Percentiles rank a stretch among this genome's conserved stretches.
Evolutionary conservation across 2,329 filamentous ascomycete species (phyloP).

Genomic region (Rosellinia necatrix): DNA sequence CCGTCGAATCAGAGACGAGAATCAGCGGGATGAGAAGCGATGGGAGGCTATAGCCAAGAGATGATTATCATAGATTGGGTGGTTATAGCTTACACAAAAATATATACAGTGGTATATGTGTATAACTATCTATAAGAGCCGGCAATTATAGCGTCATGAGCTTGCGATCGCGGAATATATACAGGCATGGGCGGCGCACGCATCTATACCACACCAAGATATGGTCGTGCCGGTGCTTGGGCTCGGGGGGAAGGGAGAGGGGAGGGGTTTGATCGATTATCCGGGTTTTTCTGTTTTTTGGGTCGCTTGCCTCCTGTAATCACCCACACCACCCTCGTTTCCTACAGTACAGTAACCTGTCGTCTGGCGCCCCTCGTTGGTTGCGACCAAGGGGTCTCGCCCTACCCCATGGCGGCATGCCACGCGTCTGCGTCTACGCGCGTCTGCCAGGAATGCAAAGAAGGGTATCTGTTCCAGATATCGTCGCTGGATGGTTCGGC

Average conservation of each 20-base stretch:
- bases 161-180: slow-evolving; percentile 15
- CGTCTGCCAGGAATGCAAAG: slow-evolving; percentile 28
- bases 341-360: not conserved
- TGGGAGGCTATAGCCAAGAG: slow-evolving; percentile 10
- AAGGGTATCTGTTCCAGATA: slow-evolving; percentile 6
- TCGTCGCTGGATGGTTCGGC: slow-evolving; percentile 9
- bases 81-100: no score
- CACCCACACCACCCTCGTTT: not conserved
- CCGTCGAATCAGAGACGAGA: slow-evolving; percentile 16
- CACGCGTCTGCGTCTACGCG: slow-evolving; percentile 28
- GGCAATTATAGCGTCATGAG: not conserved
- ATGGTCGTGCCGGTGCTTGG: no score
- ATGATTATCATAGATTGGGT: no score
- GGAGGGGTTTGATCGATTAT: slow-evolving; percentile 13
- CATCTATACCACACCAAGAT: no score
- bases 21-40: not conserved
- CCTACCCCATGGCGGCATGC: slow-evolving; percentile 16
- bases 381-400: slow-evolving; percentile 1
- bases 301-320: not conserved
- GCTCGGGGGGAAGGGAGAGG: not conserved
- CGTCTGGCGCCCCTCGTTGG: not conserved
- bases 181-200: no score
- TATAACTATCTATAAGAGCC: not conserved
- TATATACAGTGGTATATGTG: no score
- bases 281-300: slow-evolving; percentile 14